phyloP scores from a whole-genome alignment of 257 asterid species.

The Petrea volubilis region DNA sequence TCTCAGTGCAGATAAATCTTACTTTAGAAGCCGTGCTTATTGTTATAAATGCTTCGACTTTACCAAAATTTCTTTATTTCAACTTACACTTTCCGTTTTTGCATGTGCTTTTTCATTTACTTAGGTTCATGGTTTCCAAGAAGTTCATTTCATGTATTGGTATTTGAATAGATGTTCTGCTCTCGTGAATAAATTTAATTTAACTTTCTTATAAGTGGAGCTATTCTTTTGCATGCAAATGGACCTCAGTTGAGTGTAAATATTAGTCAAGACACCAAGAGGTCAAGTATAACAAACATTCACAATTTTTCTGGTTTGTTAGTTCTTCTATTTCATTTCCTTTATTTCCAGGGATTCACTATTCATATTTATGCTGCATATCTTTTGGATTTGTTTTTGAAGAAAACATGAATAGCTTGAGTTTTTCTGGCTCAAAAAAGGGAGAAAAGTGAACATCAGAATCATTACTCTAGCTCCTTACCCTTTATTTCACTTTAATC shows the following conservation, averaged over 20 bases:
- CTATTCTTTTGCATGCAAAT: not conserved
- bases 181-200: not conserved
- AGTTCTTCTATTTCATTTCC: no score
- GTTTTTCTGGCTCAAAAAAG: not conserved
- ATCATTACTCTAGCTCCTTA: not conserved
- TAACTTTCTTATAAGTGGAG: not conserved
- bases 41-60: not conserved
- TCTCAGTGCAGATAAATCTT: not conserved
- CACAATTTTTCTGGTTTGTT: not conserved
- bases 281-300: not conserved
- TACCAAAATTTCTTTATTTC: not conserved
- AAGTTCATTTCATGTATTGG: not conserved
- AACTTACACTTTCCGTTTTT: not conserved
- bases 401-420: not conserved
- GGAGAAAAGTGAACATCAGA: not conserved
- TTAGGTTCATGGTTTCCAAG: not conserved
- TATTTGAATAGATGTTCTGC: not conserved
- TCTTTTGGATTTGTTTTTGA: not conserved
- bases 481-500: constrained; percentile 24
- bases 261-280: not conserved
- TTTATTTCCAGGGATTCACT: not conserved
- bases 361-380: no score
- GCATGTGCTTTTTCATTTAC: constrained; percentile 2
- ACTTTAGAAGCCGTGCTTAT: not conserved
- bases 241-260: constrained; percentile 4